Conservation (phyloP, 306 rosid genomes). For the Hippophae gyantsensis region DNA sequence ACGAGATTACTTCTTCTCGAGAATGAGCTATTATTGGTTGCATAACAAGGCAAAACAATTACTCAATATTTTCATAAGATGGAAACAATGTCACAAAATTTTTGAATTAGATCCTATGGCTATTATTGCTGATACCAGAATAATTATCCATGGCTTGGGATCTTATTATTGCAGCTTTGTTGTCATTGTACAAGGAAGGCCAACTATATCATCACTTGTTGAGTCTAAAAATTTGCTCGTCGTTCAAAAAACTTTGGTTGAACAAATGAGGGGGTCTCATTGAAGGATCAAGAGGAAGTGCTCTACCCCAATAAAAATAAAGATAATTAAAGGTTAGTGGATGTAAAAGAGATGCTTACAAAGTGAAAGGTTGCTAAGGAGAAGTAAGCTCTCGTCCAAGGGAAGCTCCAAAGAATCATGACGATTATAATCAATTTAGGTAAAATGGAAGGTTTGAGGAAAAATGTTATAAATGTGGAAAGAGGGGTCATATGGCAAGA, state of each 20-base stretch:
- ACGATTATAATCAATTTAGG: too few species aligned
- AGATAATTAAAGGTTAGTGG: too few species aligned
- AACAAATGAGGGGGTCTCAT: background rate
- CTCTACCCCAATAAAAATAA: too few species aligned
- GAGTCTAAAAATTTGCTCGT: background rate
- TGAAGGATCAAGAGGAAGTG: background rate
- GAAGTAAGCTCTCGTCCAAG: too few species aligned
- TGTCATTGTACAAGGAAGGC: background rate
- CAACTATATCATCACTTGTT: background rate
- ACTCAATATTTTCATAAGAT: background rate
- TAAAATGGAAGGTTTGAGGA: too few species aligned
- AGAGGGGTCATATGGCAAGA: too few species aligned
- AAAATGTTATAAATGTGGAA: too few species aligned
- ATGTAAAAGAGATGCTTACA: too few species aligned
- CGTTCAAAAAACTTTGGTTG: background rate
- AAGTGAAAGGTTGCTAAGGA: too few species aligned
- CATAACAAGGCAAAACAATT: background rate
- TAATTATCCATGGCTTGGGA: conserved; percentile 3
- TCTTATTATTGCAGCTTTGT: background rate
- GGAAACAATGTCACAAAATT: background rate
- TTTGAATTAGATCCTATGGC: background rate
- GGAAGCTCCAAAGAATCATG: too few species aligned
- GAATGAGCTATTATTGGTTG: background rate
- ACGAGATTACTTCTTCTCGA: background rate
- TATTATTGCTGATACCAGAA: background rate